Evolutionary conservation across 352 stramenopile species (phyloP).

Genomic region (Saprolegnia parasitica): DNA sequence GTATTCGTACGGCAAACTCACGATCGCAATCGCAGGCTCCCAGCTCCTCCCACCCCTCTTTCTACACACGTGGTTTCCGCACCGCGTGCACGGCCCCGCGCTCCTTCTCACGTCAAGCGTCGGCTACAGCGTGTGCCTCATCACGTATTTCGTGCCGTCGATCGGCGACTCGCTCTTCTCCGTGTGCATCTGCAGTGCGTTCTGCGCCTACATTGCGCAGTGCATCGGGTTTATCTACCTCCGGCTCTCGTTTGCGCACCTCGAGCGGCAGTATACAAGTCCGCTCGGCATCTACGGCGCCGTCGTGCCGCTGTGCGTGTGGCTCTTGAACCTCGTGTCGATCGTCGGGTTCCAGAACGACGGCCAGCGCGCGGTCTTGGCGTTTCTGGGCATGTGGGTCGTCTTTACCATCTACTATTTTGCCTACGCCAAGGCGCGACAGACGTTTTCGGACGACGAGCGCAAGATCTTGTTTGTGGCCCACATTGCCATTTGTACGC

Average conservation of each 20-base stretch:
- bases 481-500: slow-evolving; percentile 33
- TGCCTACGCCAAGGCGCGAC: slow-evolving; percentile 31
- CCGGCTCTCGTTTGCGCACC: slow-evolving; percentile 33
- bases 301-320: slow-evolving; percentile 33
- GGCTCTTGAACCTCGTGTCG: slow-evolving; percentile 34
- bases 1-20: slow-evolving; percentile 52
- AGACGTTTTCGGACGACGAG: slow-evolving; percentile 39
- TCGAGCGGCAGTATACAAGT: slow-evolving; percentile 36
- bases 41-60: slow-evolving; percentile 36
- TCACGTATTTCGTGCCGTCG: neutral
- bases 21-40: slow-evolving; percentile 42
- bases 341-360: slow-evolving; percentile 36
- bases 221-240: slow-evolving; percentile 39
- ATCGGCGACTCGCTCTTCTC: neutral
- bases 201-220: slow-evolving; percentile 35
- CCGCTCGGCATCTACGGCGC: slow-evolving; percentile 36
- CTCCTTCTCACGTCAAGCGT: neutral
- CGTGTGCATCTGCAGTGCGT: slow-evolving; percentile 34
- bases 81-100: neutral
- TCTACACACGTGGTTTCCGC: neutral
- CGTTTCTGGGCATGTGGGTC: slow-evolving; percentile 29
- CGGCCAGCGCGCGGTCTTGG: slow-evolving; percentile 16
- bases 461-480: slow-evolving; percentile 36
- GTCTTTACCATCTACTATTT: slow-evolving; percentile 35
- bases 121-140: neutral